Evolutionary conservation across 2,329 filamentous ascomycete genomes (phyloP), one percentile per base, ranked within the genome.

Genomic region (Stagonosporopsis vannaccii): DNA sequence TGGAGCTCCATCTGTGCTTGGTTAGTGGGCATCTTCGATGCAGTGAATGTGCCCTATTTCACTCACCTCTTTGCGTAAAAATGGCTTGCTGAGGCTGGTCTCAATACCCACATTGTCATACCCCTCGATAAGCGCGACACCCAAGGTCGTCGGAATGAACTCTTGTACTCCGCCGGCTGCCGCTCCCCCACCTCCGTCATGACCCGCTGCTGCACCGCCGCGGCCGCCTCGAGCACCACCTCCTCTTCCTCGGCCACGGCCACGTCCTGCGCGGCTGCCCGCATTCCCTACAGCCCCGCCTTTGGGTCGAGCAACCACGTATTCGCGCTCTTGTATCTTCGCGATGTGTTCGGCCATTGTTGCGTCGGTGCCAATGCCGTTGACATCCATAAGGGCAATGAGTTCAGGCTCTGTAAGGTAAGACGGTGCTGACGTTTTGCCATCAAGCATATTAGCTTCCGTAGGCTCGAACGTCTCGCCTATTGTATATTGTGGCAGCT

Each of bases 291-390:
- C 67, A 26, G 70, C 73, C 37, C 73, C 67, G 17, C 70, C 75
- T 59, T 77, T 82, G 70, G 82, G 71, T 78, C 86, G 71, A 71
- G 90, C 88, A 53, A 87, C 85, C 45, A 92, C 94, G 70, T 99
- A 99, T 66, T 93, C 84, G 57, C 95, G 84, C 56, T 93, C 87
- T 75, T 98, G 92, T 67, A 99, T 96, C 77, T 94, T 99, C 56
- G 91, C 87, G 69, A 99, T 99, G 72, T 99, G 95, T 69, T 99
- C 95, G 0, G 95, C 95, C 95, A 99, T 99, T 1, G 95, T 99
- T 6, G 95, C 95, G 78, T 99, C 95, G 9, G 95, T 99, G 12
- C 95, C 95, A 62, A 99, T 99, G 2, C 95, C 95, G 72, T 99
- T 99, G 40, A 92, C 93, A 78, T 99, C 95, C 95, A 99, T 99